A percentile compares a stretch with the other conserved stretches of the same genome.
Evolutionary conservation across 176 grass and related monocot species (phyloP).

Genomic region (Cenchrus americanus): DNA sequence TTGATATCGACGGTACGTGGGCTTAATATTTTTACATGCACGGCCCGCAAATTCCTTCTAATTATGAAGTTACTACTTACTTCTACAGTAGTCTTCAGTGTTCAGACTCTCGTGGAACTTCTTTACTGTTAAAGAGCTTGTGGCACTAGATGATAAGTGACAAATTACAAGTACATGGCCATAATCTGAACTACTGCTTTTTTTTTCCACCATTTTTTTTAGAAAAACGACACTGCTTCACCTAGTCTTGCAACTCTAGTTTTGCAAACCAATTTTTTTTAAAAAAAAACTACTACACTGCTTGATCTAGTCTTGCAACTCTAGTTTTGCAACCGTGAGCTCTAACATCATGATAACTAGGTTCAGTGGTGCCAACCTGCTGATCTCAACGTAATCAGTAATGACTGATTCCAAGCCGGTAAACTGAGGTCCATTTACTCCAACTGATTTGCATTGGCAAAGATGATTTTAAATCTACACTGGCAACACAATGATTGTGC

Average conservation of each 20-base stretch:
- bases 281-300: background rate
- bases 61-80: no score
- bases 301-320: background rate
- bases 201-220: background rate
- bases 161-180: background rate
- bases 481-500: background rate
- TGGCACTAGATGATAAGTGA: background rate
- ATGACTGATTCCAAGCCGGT: background rate
- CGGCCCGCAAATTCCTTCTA: no score
- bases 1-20: no score
- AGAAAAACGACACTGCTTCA: background rate
- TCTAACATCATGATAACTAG: background rate
- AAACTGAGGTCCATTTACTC: background rate
- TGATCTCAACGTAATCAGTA: background rate
- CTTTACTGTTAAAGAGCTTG: no score
- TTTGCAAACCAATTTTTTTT: no score
- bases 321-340: background rate
- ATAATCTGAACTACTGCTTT: background rate
- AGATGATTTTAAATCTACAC: background rate
- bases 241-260: background rate
- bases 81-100: no score
- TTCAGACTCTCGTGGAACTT: no score
- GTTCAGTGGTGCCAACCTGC: no score
- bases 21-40: no score
- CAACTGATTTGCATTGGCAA: background rate